Percentiles rank a stretch among this genome's conserved stretches.
phyloP scores from a whole-genome alignment of 73 alveolate genomes.

The Stentor coeruleus region DNA sequence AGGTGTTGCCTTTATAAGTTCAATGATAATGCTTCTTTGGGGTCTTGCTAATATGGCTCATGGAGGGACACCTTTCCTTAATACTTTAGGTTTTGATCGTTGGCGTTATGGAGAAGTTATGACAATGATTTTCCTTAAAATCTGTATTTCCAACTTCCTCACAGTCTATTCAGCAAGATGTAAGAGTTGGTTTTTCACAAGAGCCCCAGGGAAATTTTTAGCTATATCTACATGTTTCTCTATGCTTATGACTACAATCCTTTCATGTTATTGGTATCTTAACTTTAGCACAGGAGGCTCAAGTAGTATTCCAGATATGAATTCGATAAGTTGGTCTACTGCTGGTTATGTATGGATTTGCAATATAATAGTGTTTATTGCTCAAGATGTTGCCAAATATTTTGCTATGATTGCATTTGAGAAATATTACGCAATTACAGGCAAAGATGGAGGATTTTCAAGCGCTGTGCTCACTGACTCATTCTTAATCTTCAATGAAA shows the following conservation, averaged over 20 bases:
- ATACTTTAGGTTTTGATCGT: background rate
- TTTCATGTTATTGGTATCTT: conserved; percentile 1
- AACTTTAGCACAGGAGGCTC: conserved; percentile 3
- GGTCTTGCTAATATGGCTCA: background rate
- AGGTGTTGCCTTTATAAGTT: conserved; percentile 10
- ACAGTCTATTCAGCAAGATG: conserved; percentile 26
- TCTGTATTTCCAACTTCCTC: background rate
- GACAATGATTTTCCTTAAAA: background rate
- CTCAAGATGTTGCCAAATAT: background rate
- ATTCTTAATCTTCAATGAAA: background rate
- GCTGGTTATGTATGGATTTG: conserved; percentile 12
- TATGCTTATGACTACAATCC: background rate
- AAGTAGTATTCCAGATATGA: conserved; percentile 6
- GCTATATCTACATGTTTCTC: background rate
- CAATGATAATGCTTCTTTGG: background rate
- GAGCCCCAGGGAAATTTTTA: conserved; percentile 20
- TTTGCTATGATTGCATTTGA: background rate
- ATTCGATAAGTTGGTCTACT: background rate
- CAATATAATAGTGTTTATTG: background rate
- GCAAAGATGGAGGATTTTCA: conserved; percentile 16
- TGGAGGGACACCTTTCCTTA: background rate
- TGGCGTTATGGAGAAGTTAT: conserved; percentile 15
- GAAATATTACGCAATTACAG: background rate
- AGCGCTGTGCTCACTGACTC: background rate
- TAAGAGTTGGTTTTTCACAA: background rate